Evolutionary conservation across 1,284 basidiomycete species (phyloP), one percentile per base, ranked within the genome.

Genomic region (Wallemia mellicola): DNA sequence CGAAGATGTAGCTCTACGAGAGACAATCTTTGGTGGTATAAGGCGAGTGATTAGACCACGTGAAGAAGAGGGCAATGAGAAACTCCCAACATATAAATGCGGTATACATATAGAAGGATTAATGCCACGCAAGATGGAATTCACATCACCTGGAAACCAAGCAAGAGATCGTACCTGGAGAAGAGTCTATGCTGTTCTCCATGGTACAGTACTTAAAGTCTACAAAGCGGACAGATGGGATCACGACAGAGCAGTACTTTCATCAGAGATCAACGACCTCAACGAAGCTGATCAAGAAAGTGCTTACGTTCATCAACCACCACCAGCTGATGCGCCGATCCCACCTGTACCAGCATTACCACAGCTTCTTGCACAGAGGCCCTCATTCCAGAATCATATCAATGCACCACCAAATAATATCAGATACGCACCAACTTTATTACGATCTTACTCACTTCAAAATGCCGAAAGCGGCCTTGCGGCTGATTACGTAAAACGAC

Each of bases 61-160:
- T 57, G 75, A 76, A 58, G 80, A 82, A 64, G 91, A 95, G 67
- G 92, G 86, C 24, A 71, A 66, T 38, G 92, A 98, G 71, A 71
- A 70, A 54, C 75, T 99, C 1, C 92, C 94, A 0, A 54, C 65
- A 1, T 99, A 99, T 70, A 77, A 75, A 64, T 96, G 94, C 71
- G 71, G 72, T n/a, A 79, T 96, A 17, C 82, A 87, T 68, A 79
- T 98, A 64, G 77, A 80, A 58, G 86, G 83, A 1, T 77, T 82
- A 62, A 77, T 99, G 72, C 83, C 84, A 2, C 79, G 86, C 59
- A 99, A 99, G 75, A 80, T 92, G 81, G 92, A 99, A 73, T 96
- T 98, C 68, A 73, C 71, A 1, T 73, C 77, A 17, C 86, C 89
- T 0, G 86, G 87, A 9, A 74, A 87, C 1, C 86, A 92, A 68